Evolutionary conservation across 73 alveolate genomes (phyloP).

Genomic region (Paramecium biaurelia): DNA sequence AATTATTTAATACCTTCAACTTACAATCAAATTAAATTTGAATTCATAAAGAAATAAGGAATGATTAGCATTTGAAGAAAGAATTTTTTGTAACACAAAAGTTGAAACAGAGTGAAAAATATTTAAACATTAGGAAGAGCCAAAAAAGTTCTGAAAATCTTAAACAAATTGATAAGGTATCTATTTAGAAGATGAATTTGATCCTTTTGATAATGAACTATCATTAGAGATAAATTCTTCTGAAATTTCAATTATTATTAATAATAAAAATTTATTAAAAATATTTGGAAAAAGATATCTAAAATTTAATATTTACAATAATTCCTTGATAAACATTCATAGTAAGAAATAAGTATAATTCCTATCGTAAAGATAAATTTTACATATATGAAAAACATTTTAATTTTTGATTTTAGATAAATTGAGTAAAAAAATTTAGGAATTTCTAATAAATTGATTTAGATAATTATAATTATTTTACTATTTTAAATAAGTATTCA

Average conservation of each 20-base stretch:
- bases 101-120: slow-evolving; percentile 32
- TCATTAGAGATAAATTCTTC: background rate
- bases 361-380: background rate
- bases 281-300: too few relatives aligned
- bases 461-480: slow-evolving; percentile 48
- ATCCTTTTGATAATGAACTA: slow-evolving; percentile 31
- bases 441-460: slow-evolving; percentile 33
- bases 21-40: too few relatives aligned
- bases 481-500: slow-evolving; percentile 39
- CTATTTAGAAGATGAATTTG: slow-evolving; percentile 29
- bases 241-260: slow-evolving; percentile 42
- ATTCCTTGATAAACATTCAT: slow-evolving; percentile 31
- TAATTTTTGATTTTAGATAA: slow-evolving; percentile 47
- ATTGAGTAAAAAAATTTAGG: slow-evolving; percentile 51
- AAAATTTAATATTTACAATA: background rate
- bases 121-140: slow-evolving; percentile 23
- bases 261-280: too few relatives aligned
- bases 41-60: too few relatives aligned
- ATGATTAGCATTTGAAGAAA: too few relatives aligned
- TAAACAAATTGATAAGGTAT: background rate
- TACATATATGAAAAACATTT: slow-evolving; percentile 38
- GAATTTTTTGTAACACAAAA: too few relatives aligned
- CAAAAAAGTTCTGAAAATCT: background rate
- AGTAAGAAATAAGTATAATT: background rate
- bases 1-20: too few relatives aligned